Evolutionary conservation across 2,329 filamentous ascomycete species (phyloP), one percentile per base, ranked within the genome.

Genomic region (Scolecobasidium constrictum): DNA sequence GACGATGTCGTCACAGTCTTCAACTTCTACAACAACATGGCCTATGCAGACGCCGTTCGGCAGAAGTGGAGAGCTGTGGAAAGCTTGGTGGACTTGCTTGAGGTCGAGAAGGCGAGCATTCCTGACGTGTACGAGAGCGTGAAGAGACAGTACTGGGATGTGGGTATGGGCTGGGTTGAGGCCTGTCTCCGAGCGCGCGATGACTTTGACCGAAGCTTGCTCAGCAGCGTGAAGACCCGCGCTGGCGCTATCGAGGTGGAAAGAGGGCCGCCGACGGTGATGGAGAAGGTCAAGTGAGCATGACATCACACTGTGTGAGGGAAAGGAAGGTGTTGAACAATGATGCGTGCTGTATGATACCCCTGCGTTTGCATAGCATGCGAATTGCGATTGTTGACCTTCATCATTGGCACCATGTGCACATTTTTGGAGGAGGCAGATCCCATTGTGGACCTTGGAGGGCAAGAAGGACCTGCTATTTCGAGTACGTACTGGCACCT

Each of bases 161-260:
- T 96, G 58, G 86, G 93, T 61, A 80, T 96, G 46, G 82, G 80
- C 36, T 98, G 92, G 92, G 87, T 98, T 5, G 93, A 98, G 69
- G 83, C 85, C 5, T 90, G 94, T 38, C 59, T 98, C 49, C 75
- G 88, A 51, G 73, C 79, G 2, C 72, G 93, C 52, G 92, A 98
- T 61, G 92, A 98, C 66, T 96, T 94, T 64, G 92, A 96, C 62
- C 73, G 90, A 51, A 75, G 77, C 47, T 86, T 96, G 84, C 63
- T 96, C 49, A 92, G 86, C 56, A 75, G 78, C 15, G 82, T 96
- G 38, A 96, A 96, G 70, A 78, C 79, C 2, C 77, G 81, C 58
- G 90, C 88, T n/a, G 88, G 86, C 5, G 84, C 86, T 62, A 75
- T 94, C 51, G 80, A 83, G 46, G 79, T 88, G 2, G 81, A 83